A percentile compares a stretch with the other conserved stretches of the same genome.
Evolutionary conservation across 2,329 filamentous ascomycete species (phyloP).

Genomic region (Hypomyces rosellus): DNA sequence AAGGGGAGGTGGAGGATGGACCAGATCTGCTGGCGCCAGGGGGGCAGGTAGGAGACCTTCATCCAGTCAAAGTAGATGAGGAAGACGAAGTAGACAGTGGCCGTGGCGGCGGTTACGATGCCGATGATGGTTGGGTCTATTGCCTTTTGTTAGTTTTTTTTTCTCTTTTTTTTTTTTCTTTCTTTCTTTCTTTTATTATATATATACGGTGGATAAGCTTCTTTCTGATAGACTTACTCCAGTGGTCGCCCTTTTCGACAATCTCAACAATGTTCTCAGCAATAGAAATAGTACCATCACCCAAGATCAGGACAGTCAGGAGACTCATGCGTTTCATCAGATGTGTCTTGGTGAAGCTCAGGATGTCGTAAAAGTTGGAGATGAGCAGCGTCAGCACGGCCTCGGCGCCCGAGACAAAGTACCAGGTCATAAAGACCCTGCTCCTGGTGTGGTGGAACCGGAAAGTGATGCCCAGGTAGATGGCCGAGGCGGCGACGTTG

Average conservation of each 20-base stretch:
- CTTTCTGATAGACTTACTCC: conserved; percentile 25
- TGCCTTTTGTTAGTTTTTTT: conserved; percentile 12
- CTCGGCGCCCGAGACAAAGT: conserved; percentile 48
- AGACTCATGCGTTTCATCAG: conserved; percentile 58
- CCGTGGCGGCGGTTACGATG: conserved; percentile 31
- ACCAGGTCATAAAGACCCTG: conserved; percentile 40
- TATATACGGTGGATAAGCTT: too few relatives aligned
- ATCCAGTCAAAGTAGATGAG: conserved; percentile 55
- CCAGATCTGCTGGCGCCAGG: conserved; percentile 55
- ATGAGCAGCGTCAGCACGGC: conserved; percentile 44
- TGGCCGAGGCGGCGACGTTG: conserved; percentile 27
- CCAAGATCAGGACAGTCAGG: conserved; percentile 60
- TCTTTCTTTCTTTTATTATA: too few relatives aligned
- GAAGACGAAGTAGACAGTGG: conserved; percentile 41
- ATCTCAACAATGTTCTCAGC: conserved; percentile 44
- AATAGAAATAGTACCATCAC: conserved; percentile 59
- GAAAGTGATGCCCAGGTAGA: conserved; percentile 38
- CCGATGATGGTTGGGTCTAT: conserved; percentile 31
- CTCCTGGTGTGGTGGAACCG: conserved; percentile 29
- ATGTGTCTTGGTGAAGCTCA: conserved; percentile 57
- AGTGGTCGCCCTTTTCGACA: conserved; percentile 34
- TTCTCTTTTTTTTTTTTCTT: too few relatives aligned
- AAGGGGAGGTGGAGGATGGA: conserved; percentile 55
- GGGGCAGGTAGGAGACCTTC: conserved; percentile 53
- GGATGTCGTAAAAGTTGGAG: conserved; percentile 47